Conservation (phyloP, 192 early-diverging fungal genomes). For the Diversispora epigaea region DNA sequence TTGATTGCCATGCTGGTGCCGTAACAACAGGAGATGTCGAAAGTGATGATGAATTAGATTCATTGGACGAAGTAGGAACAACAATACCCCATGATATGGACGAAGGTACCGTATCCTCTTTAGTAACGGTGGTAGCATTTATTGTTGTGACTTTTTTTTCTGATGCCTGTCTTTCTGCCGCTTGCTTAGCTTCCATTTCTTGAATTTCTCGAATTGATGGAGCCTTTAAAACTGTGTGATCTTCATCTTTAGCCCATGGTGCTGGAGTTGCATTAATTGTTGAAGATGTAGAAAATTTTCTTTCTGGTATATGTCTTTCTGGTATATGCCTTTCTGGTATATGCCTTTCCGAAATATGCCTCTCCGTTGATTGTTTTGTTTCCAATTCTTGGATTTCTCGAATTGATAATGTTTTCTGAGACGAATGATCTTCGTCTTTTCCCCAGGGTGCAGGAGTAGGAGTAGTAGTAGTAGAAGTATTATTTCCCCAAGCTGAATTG, state of each 20-base stretch:
- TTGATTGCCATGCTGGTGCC: slow-evolving; percentile 38
- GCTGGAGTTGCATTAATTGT: slow-evolving; percentile 31
- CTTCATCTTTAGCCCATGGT: slow-evolving; percentile 43
- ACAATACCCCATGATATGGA: slow-evolving; percentile 45
- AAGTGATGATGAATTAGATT: slow-evolving; percentile 29
- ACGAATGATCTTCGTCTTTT: slow-evolving; percentile 36
- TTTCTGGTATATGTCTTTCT: not conserved
- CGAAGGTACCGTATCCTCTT: slow-evolving; percentile 20
- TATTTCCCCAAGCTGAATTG: slow-evolving; percentile 14
- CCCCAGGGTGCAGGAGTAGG: slow-evolving; percentile 40
- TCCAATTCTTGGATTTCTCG: slow-evolving; percentile 67
- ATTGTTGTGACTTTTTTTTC: slow-evolving; percentile 11
- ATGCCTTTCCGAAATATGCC: slow-evolving; percentile 23
- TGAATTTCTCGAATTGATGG: slow-evolving; percentile 63
- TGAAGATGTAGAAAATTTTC: not conserved
- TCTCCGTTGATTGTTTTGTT: slow-evolving; percentile 45
- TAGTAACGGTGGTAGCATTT: slow-evolving; percentile 24
- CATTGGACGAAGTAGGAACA: slow-evolving; percentile 33
- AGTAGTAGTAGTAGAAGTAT: slow-evolving; percentile 6
- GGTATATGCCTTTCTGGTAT: slow-evolving; percentile 32
- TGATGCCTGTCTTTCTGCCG: slow-evolving; percentile 36
- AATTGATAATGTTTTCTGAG: slow-evolving; percentile 48
- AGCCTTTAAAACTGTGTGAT: slow-evolving; percentile 35
- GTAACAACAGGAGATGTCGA: slow-evolving; percentile 25
- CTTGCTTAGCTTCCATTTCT: slow-evolving; percentile 58